A percentile compares a stretch with the other conserved stretches of the same genome.
These are phyloP conservation scores for Tritrichomonas musculus DNA, from an alignment of 208 protist genomes.

Conservation along the genomic window DNA sequence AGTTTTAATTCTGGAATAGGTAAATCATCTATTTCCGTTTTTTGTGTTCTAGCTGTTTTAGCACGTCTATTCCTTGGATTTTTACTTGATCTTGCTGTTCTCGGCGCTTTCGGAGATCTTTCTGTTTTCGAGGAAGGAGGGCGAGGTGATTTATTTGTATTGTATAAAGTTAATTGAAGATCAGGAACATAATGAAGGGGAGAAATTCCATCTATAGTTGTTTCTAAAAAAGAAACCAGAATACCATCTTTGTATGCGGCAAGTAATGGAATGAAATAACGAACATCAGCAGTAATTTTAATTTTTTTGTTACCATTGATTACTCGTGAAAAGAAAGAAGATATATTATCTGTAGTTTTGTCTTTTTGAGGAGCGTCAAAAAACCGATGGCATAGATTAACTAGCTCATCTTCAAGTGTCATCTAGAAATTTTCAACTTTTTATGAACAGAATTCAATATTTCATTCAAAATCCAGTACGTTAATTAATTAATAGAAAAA, in stretches of 20 bases:
- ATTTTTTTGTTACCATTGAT: background rate
- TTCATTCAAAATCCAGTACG: no score
- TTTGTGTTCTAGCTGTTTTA: background rate
- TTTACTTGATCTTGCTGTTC: background rate
- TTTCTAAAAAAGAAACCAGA: background rate
- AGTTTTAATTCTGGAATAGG: no score
- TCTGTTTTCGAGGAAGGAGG: background rate
- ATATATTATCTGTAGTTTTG: background rate
- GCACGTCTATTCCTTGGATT: background rate
- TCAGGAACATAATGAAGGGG: background rate
- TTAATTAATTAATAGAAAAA: no score
- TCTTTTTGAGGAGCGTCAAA: background rate
- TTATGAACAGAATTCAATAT: no score
- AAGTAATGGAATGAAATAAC: background rate
- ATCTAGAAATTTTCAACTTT: no score
- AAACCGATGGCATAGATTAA: background rate
- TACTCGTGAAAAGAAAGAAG: background rate
- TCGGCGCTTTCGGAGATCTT: background rate
- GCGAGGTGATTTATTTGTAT: background rate
- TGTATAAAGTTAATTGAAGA: background rate
- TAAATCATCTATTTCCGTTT: background rate
- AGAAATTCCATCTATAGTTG: background rate
- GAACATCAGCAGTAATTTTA: background rate
- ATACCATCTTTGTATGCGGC: background rate
- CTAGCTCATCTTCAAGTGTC: background rate